phyloP scores from a whole-genome alignment of 768 basidiomycete species.

The Suillus cothurnatus region DNA sequence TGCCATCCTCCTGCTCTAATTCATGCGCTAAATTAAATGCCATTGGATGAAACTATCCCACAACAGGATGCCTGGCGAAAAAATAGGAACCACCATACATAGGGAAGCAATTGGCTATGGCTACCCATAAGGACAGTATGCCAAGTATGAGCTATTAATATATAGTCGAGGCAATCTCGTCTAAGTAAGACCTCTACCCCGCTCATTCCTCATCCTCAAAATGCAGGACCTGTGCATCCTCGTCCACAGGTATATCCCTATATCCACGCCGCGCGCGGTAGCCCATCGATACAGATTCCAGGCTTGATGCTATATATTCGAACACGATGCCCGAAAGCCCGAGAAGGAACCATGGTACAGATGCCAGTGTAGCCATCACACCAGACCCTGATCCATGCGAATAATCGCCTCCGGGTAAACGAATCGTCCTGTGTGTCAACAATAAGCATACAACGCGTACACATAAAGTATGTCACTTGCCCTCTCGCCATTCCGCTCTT shows the following conservation, averaged over 20 bases:
- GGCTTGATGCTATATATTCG: constrained; percentile 58
- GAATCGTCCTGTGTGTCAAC: constrained; percentile 59
- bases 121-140: not conserved
- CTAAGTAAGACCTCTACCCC: not conserved
- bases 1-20: not conserved
- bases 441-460: constrained; percentile 15
- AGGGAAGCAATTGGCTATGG: not conserved
- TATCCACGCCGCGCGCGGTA: constrained; percentile 65
- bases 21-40: not conserved
- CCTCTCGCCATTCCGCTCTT: constrained; percentile 74
- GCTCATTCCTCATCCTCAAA: constrained; percentile 78
- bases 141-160: not conserved
- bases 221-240: constrained; percentile 83
- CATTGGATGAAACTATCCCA: not conserved
- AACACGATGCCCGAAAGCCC: constrained; percentile 76
- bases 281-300: constrained; percentile 40
- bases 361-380: constrained; percentile 72
- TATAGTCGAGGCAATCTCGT: not conserved
- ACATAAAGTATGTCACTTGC: constrained; percentile 43
- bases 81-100: not conserved
- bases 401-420: constrained; percentile 63
- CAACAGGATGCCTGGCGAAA: not conserved
- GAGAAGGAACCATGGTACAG: constrained; percentile 87
- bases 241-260: constrained; percentile 78
- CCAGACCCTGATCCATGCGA: constrained; percentile 43